These are phyloP conservation scores for Cyberlindnera euphorbiae DNA, from an alignment of 805 yeast genomes.

Conservation along the genomic window DNA sequence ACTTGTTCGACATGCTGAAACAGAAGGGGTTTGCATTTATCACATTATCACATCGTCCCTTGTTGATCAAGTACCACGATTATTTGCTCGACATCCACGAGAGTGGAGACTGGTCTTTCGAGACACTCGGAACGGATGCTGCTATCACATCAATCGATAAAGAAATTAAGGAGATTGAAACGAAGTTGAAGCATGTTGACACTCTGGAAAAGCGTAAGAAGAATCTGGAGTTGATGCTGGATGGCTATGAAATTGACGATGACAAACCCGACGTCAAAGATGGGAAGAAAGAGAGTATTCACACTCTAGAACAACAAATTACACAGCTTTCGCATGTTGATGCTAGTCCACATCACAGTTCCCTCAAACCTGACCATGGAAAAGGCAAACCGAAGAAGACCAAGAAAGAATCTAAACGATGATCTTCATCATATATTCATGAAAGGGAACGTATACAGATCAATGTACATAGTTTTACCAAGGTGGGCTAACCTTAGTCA, in stretches of 20 bases:
- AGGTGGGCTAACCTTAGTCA: too few relatives aligned
- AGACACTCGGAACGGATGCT: conserved; percentile 60
- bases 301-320: too few relatives aligned
- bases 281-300: too few relatives aligned
- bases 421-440: too few relatives aligned
- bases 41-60: conserved; percentile 79
- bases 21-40: conserved; percentile 68
- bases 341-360: too few relatives aligned
- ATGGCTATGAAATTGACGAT: conserved; percentile 20
- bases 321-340: too few relatives aligned
- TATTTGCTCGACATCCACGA: conserved; percentile 64
- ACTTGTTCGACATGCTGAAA: conserved; percentile 71
- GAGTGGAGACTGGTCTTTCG: conserved; percentile 54
- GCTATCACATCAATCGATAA: conserved; percentile 65
- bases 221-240: conserved; percentile 42
- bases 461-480: too few relatives aligned
- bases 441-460: too few relatives aligned
- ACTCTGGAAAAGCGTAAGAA: conserved; percentile 55
- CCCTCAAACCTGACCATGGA: too few relatives aligned
- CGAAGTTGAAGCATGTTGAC: conserved; percentile 54
- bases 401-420: too few relatives aligned
- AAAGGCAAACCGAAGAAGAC: too few relatives aligned
- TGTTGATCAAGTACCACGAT: conserved; percentile 81
- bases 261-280: conserved; percentile 6
- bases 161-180: conserved; percentile 65